Percentiles rank a stretch among this genome's conserved stretches.
Conservation (phyloP, 169 alveolate species). For the Plasmodium chabaudi region DNA sequence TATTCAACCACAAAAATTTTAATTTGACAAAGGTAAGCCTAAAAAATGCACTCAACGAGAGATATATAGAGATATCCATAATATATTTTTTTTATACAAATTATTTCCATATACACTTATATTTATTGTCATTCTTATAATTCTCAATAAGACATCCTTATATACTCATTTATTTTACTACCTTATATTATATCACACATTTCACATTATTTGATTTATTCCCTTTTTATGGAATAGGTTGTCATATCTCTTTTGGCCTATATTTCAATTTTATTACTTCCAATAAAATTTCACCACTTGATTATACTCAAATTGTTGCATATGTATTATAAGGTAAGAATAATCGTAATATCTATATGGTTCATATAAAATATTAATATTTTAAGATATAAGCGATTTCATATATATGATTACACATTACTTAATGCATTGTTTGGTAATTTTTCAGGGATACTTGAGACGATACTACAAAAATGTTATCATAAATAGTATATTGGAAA, state of each 20-base stretch:
- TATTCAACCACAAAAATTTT: constrained; percentile 67
- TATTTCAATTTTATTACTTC: constrained; percentile 45
- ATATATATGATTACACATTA: no score
- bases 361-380: no score
- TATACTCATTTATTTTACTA: no score
- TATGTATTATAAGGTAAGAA: constrained; percentile 50
- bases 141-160: no score
- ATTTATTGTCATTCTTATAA: no score
- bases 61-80: neutral
- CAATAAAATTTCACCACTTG: constrained; percentile 70
- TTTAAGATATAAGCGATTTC: no score
- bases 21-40: constrained; percentile 52
- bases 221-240: constrained; percentile 33
- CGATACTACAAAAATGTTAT: constrained; percentile 66
- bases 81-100: neutral
- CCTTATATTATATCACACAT: no score
- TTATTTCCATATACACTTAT: no score
- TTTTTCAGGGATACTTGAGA: constrained; percentile 55
- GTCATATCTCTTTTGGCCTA: constrained; percentile 51
- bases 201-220: neutral
- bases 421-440: no score
- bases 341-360: neutral
- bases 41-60: neutral
- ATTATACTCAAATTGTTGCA: constrained; percentile 62
- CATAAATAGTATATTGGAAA: constrained; percentile 57